Evolutionary conservation across 108 stramenopile species (phyloP).

Genomic region (Nannochloropsis oceanica): DNA sequence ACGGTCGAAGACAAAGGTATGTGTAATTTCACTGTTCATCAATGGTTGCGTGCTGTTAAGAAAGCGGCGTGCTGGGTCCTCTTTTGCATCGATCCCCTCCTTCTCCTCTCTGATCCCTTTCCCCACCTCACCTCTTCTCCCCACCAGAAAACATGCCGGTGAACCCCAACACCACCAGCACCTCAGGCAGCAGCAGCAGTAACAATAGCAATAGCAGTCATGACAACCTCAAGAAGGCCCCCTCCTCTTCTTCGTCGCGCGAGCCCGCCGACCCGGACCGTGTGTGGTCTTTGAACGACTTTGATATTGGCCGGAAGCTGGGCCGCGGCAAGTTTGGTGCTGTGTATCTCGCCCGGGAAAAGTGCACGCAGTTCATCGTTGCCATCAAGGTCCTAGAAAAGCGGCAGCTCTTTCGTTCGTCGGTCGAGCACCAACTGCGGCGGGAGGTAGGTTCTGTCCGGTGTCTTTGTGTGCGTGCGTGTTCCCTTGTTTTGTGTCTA

Average conservation of each 20-base stretch:
- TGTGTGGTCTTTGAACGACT: conserved; percentile 66
- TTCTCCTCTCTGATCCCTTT: too few relatives aligned
- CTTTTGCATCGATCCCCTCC: too few relatives aligned
- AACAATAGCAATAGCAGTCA: background rate
- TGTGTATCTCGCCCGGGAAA: conserved; percentile 91
- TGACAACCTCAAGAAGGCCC: background rate
- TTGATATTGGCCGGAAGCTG: conserved; percentile 92
- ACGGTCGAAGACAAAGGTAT: background rate
- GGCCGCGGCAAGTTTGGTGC: conserved; percentile 86
- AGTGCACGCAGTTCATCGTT: conserved; percentile 73
- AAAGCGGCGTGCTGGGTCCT: too few relatives aligned
- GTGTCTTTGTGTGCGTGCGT: too few relatives aligned
- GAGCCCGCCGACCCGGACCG: background rate
- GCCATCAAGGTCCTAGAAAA: conserved; percentile 86
- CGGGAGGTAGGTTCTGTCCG: conserved; percentile 47
- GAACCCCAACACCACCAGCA: background rate
- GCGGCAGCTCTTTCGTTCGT: conserved; percentile 67
- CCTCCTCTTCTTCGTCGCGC: background rate
- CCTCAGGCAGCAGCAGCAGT: background rate
- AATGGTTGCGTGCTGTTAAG: too few relatives aligned
- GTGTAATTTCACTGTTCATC: background rate
- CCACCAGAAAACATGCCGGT: background rate
- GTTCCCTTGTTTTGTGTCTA: background rate
- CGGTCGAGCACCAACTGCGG: conserved; percentile 89
- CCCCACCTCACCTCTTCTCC: too few relatives aligned